Percentiles rank a stretch among this genome's conserved stretches.
phyloP scores from a whole-genome alignment of 169 alveolate species.

The Plasmodium billcollinsi region DNA sequence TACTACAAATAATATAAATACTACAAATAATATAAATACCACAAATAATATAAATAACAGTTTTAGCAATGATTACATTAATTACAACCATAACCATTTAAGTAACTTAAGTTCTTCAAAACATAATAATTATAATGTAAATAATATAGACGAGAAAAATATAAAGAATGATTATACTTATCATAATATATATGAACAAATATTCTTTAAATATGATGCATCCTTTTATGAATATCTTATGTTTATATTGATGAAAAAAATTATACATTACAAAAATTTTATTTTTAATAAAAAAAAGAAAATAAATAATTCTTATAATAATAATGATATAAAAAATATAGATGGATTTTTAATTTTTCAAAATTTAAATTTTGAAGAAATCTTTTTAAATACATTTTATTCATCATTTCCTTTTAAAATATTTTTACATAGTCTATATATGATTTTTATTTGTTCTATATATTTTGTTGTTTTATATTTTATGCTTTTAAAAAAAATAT shows the following conservation, averaged over 20 bases:
- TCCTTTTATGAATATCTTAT: too few species aligned
- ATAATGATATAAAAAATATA: conserved; percentile 1
- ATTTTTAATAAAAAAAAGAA: neutral
- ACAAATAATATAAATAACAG: neutral
- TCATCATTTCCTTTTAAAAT: conserved; percentile 73
- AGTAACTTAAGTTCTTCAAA: too few species aligned
- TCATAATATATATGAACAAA: too few species aligned
- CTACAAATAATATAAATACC: neutral
- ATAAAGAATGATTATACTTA: too few species aligned
- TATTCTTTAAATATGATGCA: too few species aligned
- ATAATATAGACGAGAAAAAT: too few species aligned
- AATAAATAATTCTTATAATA: neutral
- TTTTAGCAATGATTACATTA: too few species aligned
- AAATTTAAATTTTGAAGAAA: conserved; percentile 33
- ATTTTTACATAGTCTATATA: conserved; percentile 10
- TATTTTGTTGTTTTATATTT: conserved; percentile 39
- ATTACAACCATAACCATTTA: too few species aligned
- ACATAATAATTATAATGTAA: too few species aligned
- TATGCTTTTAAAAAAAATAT: conserved; percentile 15
- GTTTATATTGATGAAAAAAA: too few species aligned
- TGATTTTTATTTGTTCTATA: conserved; percentile 43
- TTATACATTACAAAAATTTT: too few species aligned
- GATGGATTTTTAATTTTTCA: conserved; percentile 9
- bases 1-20: neutral
- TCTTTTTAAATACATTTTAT: conserved; percentile 45